Evolutionary conservation across 495 filamentous ascomycete species (phyloP).

Genomic region (Neurospora africana): DNA sequence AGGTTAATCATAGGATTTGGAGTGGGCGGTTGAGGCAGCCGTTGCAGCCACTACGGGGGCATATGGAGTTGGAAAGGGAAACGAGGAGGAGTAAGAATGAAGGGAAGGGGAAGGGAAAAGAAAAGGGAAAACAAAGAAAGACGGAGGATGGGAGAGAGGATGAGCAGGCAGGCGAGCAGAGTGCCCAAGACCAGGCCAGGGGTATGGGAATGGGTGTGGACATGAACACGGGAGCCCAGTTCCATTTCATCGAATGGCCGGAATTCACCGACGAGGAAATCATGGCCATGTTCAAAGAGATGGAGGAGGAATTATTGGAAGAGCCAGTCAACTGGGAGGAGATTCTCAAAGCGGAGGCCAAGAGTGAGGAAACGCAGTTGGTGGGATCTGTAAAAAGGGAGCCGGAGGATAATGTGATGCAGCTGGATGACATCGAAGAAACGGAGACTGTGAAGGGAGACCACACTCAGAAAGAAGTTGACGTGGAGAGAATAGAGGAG

Average conservation of each 20-base stretch:
- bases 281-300: background rate
- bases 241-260: background rate
- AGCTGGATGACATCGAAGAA: background rate
- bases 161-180: background rate
- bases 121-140: background rate
- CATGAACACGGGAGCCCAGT: background rate
- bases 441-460: background rate
- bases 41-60: too few species aligned
- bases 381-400: background rate
- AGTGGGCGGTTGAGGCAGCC: background rate
- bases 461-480: background rate
- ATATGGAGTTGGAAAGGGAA: too few species aligned
- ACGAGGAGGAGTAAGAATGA: too few species aligned
- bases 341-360: background rate
- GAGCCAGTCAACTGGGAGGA: background rate
- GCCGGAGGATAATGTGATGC: background rate
- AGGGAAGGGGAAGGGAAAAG: background rate
- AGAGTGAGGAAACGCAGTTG: background rate
- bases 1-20: background rate
- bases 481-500: background rate
- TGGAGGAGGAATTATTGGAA: background rate
- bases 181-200: background rate
- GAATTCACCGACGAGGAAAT: background rate
- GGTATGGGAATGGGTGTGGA: background rate
- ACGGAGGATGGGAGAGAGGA: background rate